Base-by-base conservation (phyloP, 1,139 yeast species). In the Wickerhamomyces sp. region DNA sequence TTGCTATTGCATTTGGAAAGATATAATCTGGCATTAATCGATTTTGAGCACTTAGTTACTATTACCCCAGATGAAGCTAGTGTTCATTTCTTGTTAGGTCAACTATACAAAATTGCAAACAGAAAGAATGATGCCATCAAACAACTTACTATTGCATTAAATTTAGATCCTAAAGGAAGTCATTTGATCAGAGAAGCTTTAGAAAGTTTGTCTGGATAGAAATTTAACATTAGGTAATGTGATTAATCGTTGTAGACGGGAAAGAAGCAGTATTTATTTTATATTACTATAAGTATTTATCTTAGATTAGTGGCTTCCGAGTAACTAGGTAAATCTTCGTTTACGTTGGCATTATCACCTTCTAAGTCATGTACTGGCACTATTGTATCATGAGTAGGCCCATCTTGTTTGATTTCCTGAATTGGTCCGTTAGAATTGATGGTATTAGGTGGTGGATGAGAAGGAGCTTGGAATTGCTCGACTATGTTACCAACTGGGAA, bases 61-160 rank as follows among this genome's bases (percentile, higher is more conserved):
- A 48, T 56, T 28, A 96, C 96, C 0, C 97, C 98, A 0, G 95
- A 90, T 58, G 97, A 94, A 59, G 95, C 97, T 0, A 81, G 89
- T 41, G 96, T 92, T 20, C 97, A 90, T 60, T 88, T 85, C 64
- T 64, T 90, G 37, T 68, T 92, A 37, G 98, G 97, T 16, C 90
- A 89, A 58, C 70, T 90, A 44, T 88, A 89, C 68, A 86, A 84
- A 55, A 75, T 83, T 28, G 77, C 83, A 49, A 81, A 83, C 27
- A 80, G 86, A 49, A 82, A 80, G 54, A 78, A 77, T 50, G 79
- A 74, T 48, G 97, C 98, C 2, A 77, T 92, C 33, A 78, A 78
- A 51, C 95, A 88, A 54, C 87, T 86, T 52, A 92, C 97, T 0
- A 78, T 84, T 36, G 97, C 98, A 0, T 71, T 88, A 64, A 87